phyloP scores from a whole-genome alignment of 2,329 filamentous ascomycete species.

The Penicillium griseofulvum region DNA sequence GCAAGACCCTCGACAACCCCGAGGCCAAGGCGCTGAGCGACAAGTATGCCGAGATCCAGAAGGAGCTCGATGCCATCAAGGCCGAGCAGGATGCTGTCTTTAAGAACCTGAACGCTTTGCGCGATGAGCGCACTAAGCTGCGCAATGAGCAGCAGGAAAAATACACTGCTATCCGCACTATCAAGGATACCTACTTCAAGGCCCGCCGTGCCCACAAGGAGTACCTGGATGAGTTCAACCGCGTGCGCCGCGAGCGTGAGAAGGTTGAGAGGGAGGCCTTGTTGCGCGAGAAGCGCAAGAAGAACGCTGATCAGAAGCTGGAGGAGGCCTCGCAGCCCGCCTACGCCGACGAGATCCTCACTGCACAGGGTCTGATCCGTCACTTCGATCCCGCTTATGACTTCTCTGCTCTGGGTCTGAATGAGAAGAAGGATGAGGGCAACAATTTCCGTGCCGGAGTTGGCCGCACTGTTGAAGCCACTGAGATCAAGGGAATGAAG shows the following conservation, averaged over 20 bases:
- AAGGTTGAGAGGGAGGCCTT: conserved; percentile 69
- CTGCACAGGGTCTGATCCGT: conserved; percentile 79
- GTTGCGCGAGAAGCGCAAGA: conserved; percentile 50
- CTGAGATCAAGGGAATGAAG: conserved; percentile 80
- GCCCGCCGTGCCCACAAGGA: conserved; percentile 77
- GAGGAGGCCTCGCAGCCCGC: conserved; percentile 66
- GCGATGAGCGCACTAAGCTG: conserved; percentile 80
- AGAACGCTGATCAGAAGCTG: conserved; percentile 54
- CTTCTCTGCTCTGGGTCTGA: conserved; percentile 59
- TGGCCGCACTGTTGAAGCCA: conserved; percentile 78
- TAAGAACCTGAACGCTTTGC: conserved; percentile 80
- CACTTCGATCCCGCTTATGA: conserved; percentile 86
- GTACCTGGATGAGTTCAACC: conserved; percentile 79
- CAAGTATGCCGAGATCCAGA: conserved; percentile 78
- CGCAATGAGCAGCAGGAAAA: conserved; percentile 85
- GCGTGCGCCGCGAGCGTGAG: conserved; percentile 71
- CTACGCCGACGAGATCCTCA: conserved; percentile 88
- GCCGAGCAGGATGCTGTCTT: conserved; percentile 86
- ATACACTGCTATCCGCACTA: conserved; percentile 73
- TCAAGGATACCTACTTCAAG: conserved; percentile 86
- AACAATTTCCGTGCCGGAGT: conserved; percentile 76
- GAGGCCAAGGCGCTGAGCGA: conserved; percentile 86
- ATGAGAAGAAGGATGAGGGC: conserved; percentile 47
- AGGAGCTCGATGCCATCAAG: conserved; percentile 86
- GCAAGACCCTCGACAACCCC: conserved; percentile 85